These are phyloP conservation scores for Forsythia viridissima DNA, from an alignment of 257 asterid species.

Conservation along the genomic window DNA sequence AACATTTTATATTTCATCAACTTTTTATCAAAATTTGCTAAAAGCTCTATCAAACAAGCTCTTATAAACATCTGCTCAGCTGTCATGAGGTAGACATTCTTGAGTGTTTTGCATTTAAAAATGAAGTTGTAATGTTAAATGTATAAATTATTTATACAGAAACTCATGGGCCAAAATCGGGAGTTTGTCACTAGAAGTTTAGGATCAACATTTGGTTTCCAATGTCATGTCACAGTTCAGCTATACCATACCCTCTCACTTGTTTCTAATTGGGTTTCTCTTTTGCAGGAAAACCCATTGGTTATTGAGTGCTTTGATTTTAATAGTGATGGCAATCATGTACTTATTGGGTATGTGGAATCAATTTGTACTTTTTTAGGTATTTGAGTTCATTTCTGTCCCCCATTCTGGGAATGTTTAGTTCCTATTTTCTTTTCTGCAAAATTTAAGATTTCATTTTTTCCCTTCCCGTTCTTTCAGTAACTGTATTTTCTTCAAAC, in stretches of 20 bases:
- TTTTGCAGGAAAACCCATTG: conserved; percentile 73
- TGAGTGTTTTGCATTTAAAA: conserved; percentile 7
- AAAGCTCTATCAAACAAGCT: no score
- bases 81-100: background rate
- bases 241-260: background rate
- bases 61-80: background rate
- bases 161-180: background rate
- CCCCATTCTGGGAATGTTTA: background rate
- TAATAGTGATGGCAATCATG: conserved; percentile 65
- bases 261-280: conserved; percentile 7
- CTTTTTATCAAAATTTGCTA: no score
- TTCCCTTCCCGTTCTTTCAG: background rate
- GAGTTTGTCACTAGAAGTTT: background rate
- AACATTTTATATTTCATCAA: no score
- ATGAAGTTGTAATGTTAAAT: background rate
- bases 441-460: background rate
- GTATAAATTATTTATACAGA: background rate
- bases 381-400: background rate
- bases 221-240: background rate
- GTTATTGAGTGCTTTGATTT: conserved; percentile 84
- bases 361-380: background rate
- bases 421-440: background rate
- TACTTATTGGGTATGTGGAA: conserved; percentile 60
- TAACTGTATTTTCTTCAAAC: conserved; percentile 18
- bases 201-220: background rate